Percentiles rank a stretch among this genome's conserved stretches.
phyloP scores from a whole-genome alignment of 805 yeast species.

The Yarrowia sp. region DNA sequence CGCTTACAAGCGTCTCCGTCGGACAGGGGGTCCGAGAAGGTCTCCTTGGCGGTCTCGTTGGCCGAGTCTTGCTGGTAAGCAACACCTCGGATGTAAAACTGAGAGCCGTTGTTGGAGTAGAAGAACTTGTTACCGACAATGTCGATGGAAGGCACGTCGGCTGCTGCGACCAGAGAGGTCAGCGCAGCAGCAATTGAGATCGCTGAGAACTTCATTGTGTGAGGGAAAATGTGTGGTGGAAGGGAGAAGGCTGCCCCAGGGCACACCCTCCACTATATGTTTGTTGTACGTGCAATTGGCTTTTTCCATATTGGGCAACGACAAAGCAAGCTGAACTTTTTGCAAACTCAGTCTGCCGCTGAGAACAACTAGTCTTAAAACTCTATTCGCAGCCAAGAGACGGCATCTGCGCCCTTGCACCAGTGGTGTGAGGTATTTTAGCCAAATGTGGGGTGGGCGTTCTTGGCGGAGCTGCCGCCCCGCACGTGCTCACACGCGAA shows the following conservation, averaged over 20 bases:
- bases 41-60: constrained; percentile 51
- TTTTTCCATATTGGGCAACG: constrained; percentile 21
- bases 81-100: constrained; percentile 82
- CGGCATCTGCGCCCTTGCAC: constrained; percentile 14
- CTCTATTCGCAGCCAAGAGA: background rate
- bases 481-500: no score
- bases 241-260: background rate
- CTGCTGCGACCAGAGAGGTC: constrained; percentile 31
- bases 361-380: no score
- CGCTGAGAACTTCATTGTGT: constrained; percentile 35
- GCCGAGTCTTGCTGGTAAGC: constrained; percentile 74
- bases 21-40: constrained; percentile 73
- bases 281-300: background rate
- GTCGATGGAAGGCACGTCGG: constrained; percentile 50
- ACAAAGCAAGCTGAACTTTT: constrained; percentile 11
- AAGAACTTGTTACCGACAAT: constrained; percentile 75
- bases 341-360: no score
- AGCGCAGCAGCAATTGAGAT: constrained; percentile 28
- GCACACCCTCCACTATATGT: background rate
- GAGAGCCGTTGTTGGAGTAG: constrained; percentile 66
- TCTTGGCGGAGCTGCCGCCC: no score
- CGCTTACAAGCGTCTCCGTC: constrained; percentile 67
- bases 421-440: constrained; percentile 3
- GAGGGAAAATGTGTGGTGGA: constrained; percentile 15
- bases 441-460: no score